A percentile compares a stretch with the other conserved stretches of the same genome.
Evolutionary conservation across 129 eudicot genomes (phyloP).

Genomic region (Smallanthus sonchifolius): DNA sequence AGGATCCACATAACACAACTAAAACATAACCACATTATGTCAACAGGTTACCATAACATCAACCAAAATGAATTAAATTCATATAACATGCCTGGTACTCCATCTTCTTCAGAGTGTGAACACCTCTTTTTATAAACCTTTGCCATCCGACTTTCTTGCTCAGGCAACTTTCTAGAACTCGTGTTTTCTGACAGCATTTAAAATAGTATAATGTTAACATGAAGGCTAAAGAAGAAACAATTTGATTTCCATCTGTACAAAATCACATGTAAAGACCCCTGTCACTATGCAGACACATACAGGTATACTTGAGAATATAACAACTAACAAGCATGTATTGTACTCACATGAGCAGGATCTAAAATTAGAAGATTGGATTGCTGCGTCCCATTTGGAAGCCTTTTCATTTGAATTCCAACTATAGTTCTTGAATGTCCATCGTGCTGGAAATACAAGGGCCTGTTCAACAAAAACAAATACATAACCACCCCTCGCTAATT

Average conservation of each 20-base stretch:
- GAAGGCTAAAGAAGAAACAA: neutral
- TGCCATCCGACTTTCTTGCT: constrained; percentile 76
- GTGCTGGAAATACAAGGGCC: constrained; percentile 98
- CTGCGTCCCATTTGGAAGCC: constrained; percentile 47
- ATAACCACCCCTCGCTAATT: neutral
- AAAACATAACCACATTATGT: constrained; percentile 21
- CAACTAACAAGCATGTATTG: constrained; percentile 24
- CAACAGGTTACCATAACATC: constrained; percentile 3
- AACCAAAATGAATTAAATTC: neutral
- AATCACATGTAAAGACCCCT: neutral
- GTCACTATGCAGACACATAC: neutral
- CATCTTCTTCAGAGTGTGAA: constrained; percentile 73
- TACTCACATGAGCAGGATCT: constrained; percentile 81
- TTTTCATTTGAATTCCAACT: constrained; percentile 72
- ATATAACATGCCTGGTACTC: constrained; percentile 65
- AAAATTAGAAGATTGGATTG: constrained; percentile 61
- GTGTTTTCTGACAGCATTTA: constrained; percentile 44
- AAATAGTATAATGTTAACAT: neutral
- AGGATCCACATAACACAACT: constrained; percentile 84
- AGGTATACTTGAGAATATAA: neutral
- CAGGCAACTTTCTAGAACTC: constrained; percentile 64
- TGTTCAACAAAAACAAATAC: constrained; percentile 21
- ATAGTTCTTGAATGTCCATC: constrained; percentile 98
- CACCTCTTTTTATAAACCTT: constrained; percentile 73
- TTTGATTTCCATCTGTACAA: too few relatives aligned